Base-by-base conservation (phyloP, 495 filamentous ascomycete species). In the Tuber microsphaerosporum region DNA sequence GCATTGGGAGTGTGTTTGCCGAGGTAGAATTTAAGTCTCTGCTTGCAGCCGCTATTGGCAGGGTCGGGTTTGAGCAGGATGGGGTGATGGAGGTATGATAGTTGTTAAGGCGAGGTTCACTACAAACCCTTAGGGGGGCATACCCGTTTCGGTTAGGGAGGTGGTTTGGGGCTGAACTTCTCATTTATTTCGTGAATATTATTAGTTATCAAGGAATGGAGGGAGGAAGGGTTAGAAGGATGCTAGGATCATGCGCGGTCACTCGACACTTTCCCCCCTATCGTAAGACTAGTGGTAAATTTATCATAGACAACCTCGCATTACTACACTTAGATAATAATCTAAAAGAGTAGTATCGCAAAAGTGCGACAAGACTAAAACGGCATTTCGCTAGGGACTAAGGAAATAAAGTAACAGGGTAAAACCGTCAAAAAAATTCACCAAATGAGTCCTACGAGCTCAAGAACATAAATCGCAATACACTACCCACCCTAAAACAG, bases 21-120 rank as follows among this genome's bases (percentile, higher is more conserved):
- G 34, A 37, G 34, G 86, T 89, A 0, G 94, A 99, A 86, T 92
- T 96, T 12, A 82, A 85, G 43, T 87, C 87, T 37, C 83, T 91
- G 42, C 91, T 89, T 81, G 90, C 90, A 12, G 83, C 84, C 20
- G 88, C 89, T 73, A 88, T 88, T 2, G 87, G 89, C 14, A 83
- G 74, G 43, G 91, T 84, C 73, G 80, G 86, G 56, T 89, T 90
- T 0, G 89, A 91, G 79, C 5, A 22, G 76, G 90, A 65, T 92
- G 89, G 89, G 77, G 81, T 39, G 74, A 82, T 51, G 79, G 75
- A 0, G 34, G n/a, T n/a, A n/a, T n/a, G 81, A 39, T 39, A 4
- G 37, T 39, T 75, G 14, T 78, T 80, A 34, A 70, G 75, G 1
- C 5, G 14, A 7, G 45, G 45, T 0, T 22, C 17, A 48, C 0